These are phyloP conservation scores for Ophiostoma novo-ulmi DNA, from an alignment of 2,329 filamentous ascomycete species.

Conservation along the genomic window DNA sequence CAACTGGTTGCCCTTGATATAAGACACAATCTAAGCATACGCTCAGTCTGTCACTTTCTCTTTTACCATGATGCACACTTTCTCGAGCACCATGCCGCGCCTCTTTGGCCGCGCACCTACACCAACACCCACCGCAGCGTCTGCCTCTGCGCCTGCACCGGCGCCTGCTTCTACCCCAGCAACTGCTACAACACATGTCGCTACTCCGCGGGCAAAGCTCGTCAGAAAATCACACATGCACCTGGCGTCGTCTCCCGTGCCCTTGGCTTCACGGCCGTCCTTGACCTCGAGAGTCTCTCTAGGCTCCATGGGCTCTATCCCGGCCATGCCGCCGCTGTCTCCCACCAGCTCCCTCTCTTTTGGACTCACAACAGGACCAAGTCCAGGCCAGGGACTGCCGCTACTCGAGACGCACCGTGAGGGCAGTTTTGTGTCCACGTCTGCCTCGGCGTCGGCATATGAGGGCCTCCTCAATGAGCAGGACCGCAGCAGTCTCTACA, in stretches of 20 bases:
- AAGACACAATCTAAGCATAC: too few relatives aligned
- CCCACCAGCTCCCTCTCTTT: not conserved
- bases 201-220: slow-evolving; percentile 18
- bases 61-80: slow-evolving; percentile 9
- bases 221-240: slow-evolving; percentile 16
- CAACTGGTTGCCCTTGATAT: not conserved
- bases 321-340: not conserved
- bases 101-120: slow-evolving; percentile 24
- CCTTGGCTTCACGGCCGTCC: not conserved
- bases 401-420: slow-evolving; percentile 12
- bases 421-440: slow-evolving; percentile 18
- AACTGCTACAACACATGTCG: not conserved
- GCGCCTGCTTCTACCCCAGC: not conserved
- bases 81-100: slow-evolving; percentile 23
- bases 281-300: not conserved
- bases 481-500: slow-evolving; percentile 19
- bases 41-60: not conserved
- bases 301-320: not conserved
- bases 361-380: not conserved
- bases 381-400: not conserved
- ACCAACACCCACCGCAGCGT: not conserved
- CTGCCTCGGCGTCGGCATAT: slow-evolving; percentile 23
- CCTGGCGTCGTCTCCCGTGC: not conserved
- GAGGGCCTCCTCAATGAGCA: slow-evolving; percentile 23
- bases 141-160: not conserved